These are phyloP conservation scores for Candida chauliodis DNA, from an alignment of 805 yeast species.

Conservation along the genomic window DNA sequence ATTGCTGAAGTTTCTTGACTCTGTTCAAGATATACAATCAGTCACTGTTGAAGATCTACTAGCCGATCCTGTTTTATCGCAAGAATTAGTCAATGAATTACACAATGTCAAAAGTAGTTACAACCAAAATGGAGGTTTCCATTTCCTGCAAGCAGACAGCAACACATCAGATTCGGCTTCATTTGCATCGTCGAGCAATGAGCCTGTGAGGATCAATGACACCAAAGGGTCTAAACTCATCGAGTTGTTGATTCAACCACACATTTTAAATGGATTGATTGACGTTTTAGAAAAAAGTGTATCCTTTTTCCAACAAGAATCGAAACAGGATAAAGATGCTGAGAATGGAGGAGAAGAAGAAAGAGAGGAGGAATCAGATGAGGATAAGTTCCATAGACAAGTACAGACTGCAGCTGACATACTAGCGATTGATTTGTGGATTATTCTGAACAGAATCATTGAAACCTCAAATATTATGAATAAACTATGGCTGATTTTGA, in stretches of 20 bases:
- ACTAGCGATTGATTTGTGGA: constrained; percentile 40
- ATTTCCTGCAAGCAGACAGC: constrained; percentile 20
- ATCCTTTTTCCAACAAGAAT: constrained; percentile 34
- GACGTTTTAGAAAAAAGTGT: constrained; percentile 57
- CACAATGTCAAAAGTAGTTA: constrained; percentile 33
- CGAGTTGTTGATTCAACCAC: constrained; percentile 77
- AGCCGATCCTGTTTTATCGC: constrained; percentile 30
- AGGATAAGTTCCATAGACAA: constrained; percentile 33
- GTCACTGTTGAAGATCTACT: constrained; percentile 33
- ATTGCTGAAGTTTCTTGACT: constrained; percentile 40
- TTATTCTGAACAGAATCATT: constrained; percentile 39
- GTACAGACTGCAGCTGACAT: constrained; percentile 40
- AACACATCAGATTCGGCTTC: constrained; percentile 24
- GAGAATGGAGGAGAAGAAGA: constrained; percentile 9
- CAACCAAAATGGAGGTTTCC: constrained; percentile 24
- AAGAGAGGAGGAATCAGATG: constrained; percentile 23
- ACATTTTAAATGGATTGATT: constrained; percentile 63
- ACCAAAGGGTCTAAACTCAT: constrained; percentile 53
- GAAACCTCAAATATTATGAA: constrained; percentile 39
- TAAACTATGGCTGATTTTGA: constrained; percentile 39
- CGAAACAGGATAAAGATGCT: constrained; percentile 16
- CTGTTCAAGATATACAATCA: constrained; percentile 26
- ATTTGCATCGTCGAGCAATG: constrained; percentile 32
- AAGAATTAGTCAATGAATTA: constrained; percentile 36
- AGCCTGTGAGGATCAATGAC: constrained; percentile 24